Percentiles rank a stretch among this genome's conserved stretches.
Evolutionary conservation across 2,329 filamentous ascomycete species (phyloP).

Genomic region (Graphium sp.): DNA sequence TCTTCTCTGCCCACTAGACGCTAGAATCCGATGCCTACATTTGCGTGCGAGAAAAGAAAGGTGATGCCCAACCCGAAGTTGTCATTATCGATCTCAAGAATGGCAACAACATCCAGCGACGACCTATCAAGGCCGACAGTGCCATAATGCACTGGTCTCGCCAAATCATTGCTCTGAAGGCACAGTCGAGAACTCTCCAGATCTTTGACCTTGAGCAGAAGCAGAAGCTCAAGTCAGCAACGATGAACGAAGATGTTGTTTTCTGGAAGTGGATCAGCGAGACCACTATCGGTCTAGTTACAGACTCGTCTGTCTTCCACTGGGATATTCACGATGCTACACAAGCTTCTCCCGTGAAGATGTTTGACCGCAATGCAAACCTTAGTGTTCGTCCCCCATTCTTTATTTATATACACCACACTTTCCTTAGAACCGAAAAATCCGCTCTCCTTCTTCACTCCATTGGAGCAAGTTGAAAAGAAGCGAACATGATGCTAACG

Average conservation of each 20-base stretch:
- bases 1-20: slow-evolving; percentile 41
- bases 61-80: slow-evolving; percentile 75
- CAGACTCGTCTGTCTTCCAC: slow-evolving; percentile 81
- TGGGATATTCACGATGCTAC: slow-evolving; percentile 89
- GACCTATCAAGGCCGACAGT: slow-evolving; percentile 97
- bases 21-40: slow-evolving; percentile 95
- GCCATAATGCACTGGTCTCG: slow-evolving; percentile 98
- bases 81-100: slow-evolving; percentile 98
- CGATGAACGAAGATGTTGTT: slow-evolving; percentile 91
- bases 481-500: not conserved
- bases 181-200: slow-evolving; percentile 84
- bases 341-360: slow-evolving; percentile 67
- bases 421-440: no score
- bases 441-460: no score
- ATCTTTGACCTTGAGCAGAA: slow-evolving; percentile 92
- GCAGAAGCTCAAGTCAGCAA: slow-evolving; percentile 89
- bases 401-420: not conserved
- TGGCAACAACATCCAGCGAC: slow-evolving; percentile 83
- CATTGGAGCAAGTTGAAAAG: no score
- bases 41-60: slow-evolving; percentile 89
- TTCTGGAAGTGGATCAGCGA: slow-evolving; percentile 99
- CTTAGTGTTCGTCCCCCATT: slow-evolving; percentile 46
- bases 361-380: slow-evolving; percentile 89
- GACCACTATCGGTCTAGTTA: slow-evolving; percentile 73
- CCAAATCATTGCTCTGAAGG: slow-evolving; percentile 93